Evolutionary conservation across 176 grass and related monocot genomes (phyloP).

Genomic region (Carex myosuroides): DNA sequence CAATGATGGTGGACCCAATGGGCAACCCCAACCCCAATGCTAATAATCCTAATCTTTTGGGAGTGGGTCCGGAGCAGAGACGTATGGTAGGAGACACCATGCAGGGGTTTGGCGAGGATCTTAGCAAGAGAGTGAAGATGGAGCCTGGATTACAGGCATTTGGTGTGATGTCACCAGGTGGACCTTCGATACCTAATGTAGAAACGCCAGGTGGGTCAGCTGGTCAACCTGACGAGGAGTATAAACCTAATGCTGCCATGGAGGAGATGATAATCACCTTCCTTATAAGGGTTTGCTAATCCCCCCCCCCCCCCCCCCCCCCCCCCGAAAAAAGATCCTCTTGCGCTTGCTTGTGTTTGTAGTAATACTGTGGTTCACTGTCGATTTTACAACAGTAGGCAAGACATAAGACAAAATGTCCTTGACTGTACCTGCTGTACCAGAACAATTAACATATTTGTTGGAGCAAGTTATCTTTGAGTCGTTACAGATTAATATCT

Average conservation of each 20-base stretch:
- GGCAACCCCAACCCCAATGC: conserved; percentile 20
- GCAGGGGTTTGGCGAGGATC: conserved; percentile 48
- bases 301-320: background rate
- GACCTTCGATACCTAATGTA: conserved; percentile 82
- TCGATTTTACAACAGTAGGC: background rate
- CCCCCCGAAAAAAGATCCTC: background rate
- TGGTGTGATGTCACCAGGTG: conserved; percentile 85
- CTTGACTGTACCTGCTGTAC: background rate
- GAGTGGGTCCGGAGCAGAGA: conserved; percentile 2
- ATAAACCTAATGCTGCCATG: conserved; percentile 99
- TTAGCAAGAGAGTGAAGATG: conserved; percentile 95
- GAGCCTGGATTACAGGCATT: conserved; percentile 91
- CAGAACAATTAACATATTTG: background rate
- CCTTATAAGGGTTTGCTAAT: conserved; percentile 70
- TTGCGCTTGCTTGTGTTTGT: background rate
- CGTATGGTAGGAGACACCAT: background rate
- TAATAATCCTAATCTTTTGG: conserved; percentile 24
- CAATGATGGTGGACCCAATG: conserved; percentile 27
- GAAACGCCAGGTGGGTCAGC: conserved; percentile 77
- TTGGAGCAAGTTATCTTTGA: background rate
- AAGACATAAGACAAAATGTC: background rate
- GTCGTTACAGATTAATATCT: background rate
- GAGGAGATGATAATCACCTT: conserved; percentile 99
- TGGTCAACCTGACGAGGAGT: conserved; percentile 91
- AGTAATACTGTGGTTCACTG: background rate